Evolutionary conservation across 345 rosid species (phyloP).

Genomic region (Dipteronia dyeriana): DNA sequence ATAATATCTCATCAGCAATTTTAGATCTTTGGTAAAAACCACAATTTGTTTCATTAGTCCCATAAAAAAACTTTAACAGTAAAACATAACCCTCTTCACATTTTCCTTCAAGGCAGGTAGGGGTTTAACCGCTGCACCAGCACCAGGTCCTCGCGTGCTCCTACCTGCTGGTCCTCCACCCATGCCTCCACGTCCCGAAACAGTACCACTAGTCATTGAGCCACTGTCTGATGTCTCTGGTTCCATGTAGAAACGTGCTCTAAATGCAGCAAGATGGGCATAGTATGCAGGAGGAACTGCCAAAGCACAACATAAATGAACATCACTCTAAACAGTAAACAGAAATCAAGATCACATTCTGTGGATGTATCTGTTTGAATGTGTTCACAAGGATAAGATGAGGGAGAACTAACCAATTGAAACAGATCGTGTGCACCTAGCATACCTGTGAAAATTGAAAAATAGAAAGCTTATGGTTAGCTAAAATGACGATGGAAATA

Average conservation of each 20-base stretch:
- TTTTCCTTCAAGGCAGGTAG: constrained; percentile 92
- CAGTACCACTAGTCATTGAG: constrained; percentile 79
- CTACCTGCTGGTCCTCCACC: constrained; percentile 43
- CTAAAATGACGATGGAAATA: too few relatives aligned
- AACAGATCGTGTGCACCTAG: constrained; percentile 96
- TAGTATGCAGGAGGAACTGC: constrained; percentile 97
- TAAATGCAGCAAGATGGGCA: constrained; percentile 96
- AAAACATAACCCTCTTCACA: constrained; percentile 95
- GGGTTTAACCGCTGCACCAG: constrained; percentile 76
- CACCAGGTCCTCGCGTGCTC: constrained; percentile 56
- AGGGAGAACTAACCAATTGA: constrained; percentile 69
- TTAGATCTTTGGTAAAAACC: background rate
- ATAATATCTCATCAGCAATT: background rate
- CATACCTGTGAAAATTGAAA: constrained; percentile 55
- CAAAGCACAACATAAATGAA: constrained; percentile 10
- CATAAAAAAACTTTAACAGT: constrained; percentile 45
- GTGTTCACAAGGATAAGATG: too few relatives aligned
- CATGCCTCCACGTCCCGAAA: constrained; percentile 57
- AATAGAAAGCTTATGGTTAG: too few relatives aligned
- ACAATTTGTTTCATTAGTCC: too few relatives aligned
- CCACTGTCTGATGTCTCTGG: constrained; percentile 98
- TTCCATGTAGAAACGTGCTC: constrained; percentile 98
- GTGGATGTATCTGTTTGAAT: too few relatives aligned
- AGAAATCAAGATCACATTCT: too few relatives aligned
- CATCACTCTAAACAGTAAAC: background rate